Base-by-base conservation (phyloP, 2,329 filamentous ascomycete genomes). In the Aspergillus intermedius region DNA sequence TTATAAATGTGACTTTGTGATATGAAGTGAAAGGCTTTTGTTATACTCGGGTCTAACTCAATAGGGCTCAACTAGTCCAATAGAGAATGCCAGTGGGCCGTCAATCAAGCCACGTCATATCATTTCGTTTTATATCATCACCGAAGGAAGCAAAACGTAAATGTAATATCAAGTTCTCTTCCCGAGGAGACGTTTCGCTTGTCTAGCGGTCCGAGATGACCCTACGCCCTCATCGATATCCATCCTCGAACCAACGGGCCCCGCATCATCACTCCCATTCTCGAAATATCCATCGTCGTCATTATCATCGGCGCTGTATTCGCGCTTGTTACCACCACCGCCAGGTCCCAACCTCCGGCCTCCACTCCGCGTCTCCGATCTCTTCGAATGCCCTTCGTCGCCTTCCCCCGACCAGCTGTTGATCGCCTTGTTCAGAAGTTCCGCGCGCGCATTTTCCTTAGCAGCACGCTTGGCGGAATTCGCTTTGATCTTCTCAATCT, bases 401-500 rank as follows among this genome's bases (percentile, higher is more conserved):
- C 59, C 57, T 21, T 53, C 52, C 15, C 50, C 45, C 39, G 52
- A 25, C 57, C 57, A 55, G 48, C 60, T 74, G 21, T 76, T 68
- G 5, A 83, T 60, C 0, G 80, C 71, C 34, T 67, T 66, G 39
- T 79, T 74, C 7, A 82, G 64, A 39, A 75, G 70, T 5, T 68
- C 67, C 0, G 78, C 71, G 47, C 78, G 74, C 4, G 67, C 72
- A 5, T 71, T 65, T 44, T 77, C 74, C 43, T 79, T 76, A 9
- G 66, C 72, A 37, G 79, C 76, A 13, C 82, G 75, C 43, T 70
- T 66, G 23, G 74, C 69, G 1, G 86, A 85, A 1, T 76, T 73
- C 1, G 69, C 67, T 56, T 81, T 83, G 52, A 96, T 83, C 28
- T 69, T 74, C 12, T 75, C 75, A 48, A 95, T 87, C 65, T 95